Evolutionary conservation across 78 protist species (phyloP).

Genomic region (Ministeria vibrans): DNA sequence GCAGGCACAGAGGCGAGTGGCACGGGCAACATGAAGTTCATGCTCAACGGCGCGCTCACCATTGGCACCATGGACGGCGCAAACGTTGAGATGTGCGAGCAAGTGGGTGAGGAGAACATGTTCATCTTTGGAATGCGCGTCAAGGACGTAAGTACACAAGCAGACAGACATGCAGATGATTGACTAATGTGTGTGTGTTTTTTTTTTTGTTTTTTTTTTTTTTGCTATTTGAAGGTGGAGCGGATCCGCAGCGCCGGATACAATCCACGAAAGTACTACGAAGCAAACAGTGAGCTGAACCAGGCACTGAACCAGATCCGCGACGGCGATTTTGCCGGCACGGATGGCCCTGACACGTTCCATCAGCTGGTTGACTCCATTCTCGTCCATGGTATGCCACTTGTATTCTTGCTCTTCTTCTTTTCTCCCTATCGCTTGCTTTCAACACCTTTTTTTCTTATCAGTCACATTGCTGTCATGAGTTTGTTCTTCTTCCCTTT

Average conservation of each 20-base stretch:
- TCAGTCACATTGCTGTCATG: not conserved
- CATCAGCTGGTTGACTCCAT: not conserved
- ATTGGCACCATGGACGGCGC: constrained; percentile 95
- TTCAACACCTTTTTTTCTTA: not conserved
- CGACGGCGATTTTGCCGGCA: constrained; percentile 21
- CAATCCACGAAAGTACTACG: constrained; percentile 25
- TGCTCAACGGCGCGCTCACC: constrained; percentile 84
- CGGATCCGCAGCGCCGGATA: constrained; percentile 9
- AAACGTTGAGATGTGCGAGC: constrained; percentile 83
- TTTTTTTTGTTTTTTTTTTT: not conserved
- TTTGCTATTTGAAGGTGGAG: not conserved
- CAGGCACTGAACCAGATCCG: constrained; percentile 20
- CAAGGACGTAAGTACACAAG: constrained; percentile 37
- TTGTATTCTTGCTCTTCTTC: not conserved
- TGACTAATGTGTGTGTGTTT: not conserved
- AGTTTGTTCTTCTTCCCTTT: not conserved
- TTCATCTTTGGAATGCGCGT: constrained; percentile 40
- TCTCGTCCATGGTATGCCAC: not conserved
- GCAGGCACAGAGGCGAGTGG: constrained; percentile 95
- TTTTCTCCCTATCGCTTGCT: not conserved
- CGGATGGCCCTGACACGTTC: not conserved
- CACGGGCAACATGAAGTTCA: constrained; percentile 89
- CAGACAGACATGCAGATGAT: not conserved
- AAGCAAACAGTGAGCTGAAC: constrained; percentile 10
- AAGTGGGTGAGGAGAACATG: constrained; percentile 63